Evolutionary conservation across 2,329 filamentous ascomycete species (phyloP), one percentile per base, ranked within the genome.

Genomic region (Colletotrichum zoysiae): DNA sequence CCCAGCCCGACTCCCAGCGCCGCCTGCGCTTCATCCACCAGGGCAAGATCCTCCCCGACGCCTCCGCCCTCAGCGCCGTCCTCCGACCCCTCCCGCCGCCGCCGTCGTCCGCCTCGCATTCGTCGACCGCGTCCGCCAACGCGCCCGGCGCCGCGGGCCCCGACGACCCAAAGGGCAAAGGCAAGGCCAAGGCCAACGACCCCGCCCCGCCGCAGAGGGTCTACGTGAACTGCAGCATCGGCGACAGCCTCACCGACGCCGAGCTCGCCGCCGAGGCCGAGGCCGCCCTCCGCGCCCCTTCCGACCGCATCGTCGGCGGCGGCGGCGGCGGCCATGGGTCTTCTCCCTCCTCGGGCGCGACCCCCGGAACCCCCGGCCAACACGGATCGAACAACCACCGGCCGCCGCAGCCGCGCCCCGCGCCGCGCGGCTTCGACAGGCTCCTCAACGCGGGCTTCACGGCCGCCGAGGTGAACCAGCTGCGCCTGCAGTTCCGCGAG

Each of bases 181-280:
- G 92, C 58, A 97, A 96, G 71, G 88, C 88, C 0, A 80, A 91
- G 6, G 86, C 86, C 42, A 85, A 86, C 40, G 84, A 85, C 9
- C 81, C 81, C 11, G 78, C 79, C 18, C 79, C 83, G 42, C 74
- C 82, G 1, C 84, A 85, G 48, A 88, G 92, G 56, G 89, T 97
- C 77, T 98, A 97, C 81, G 92, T 98, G 73, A 97, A 97, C 84
- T 98, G 95, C 86, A 95, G 94, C 74, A 93, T 98, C 70, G 95
- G 95, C 66, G 91, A 93, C 80, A 85, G 88, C 35, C 87, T 98
- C 16, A 88, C 92, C 0, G 79, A 88, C 16, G 78, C 85, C 0
- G 94, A 97, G 70, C 88, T 98, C 30, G 87, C 86, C 1, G 86
- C 86, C 18, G 95, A 97, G 83, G 87, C 88, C 42, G 80, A 82